Percentiles rank a stretch among this genome's conserved stretches.
Evolutionary conservation across 768 basidiomycete species (phyloP).

Genomic region (Auricularia auricula-judae): DNA sequence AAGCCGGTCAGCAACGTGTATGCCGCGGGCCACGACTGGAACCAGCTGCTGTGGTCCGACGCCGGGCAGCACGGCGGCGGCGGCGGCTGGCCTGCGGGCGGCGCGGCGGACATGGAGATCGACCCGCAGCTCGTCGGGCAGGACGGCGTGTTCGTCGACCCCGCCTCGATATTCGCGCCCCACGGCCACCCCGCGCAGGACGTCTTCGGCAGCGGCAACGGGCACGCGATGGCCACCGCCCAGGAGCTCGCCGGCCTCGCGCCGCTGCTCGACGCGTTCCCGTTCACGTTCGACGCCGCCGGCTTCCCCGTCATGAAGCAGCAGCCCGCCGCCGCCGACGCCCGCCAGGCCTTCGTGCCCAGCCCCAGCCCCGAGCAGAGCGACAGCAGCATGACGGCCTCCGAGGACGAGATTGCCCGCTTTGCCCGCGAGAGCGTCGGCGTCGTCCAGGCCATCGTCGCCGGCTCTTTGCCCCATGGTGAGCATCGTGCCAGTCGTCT

Average conservation of each 20-base stretch:
- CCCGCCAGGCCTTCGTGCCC: background rate
- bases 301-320: background rate
- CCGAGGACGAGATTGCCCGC: constrained; percentile 8
- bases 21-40: background rate
- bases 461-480: background rate
- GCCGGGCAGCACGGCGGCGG: background rate
- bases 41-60: background rate
- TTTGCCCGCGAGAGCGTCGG: constrained; percentile 5
- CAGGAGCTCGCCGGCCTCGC: constrained; percentile 1
- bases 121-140: background rate
- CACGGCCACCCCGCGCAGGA: background rate
- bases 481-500: background rate
- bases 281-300: background rate
- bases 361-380: background rate
- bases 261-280: constrained; percentile 1
- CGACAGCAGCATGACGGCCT: background rate
- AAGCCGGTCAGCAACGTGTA: background rate
- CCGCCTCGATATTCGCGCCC: background rate
- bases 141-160: background rate
- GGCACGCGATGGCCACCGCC: background rate
- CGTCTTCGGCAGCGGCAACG: background rate
- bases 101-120: background rate
- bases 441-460: background rate
- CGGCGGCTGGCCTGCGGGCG: background rate
- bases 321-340: background rate